phyloP scores from a whole-genome alignment of 139 green algal species.

The Ettlia oleoabundans region DNA sequence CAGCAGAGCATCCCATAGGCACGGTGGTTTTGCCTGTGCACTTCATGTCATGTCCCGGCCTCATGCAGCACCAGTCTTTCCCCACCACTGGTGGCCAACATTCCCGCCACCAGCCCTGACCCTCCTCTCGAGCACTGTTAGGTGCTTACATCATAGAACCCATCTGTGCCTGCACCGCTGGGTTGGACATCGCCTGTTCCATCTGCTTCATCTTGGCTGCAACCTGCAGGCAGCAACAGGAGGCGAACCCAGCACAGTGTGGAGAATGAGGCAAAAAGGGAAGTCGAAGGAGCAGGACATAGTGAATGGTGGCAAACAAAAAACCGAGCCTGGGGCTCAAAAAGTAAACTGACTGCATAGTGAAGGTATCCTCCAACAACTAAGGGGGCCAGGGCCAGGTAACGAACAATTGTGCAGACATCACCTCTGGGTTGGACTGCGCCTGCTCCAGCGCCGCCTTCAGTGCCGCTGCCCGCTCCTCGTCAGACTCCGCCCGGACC shows the following conservation, averaged over 20 bases:
- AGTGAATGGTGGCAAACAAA: too few species aligned
- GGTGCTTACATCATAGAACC: slow-evolving; percentile 36
- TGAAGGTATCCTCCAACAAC: too few species aligned
- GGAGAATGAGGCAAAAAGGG: background rate
- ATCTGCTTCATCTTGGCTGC: slow-evolving; percentile 62
- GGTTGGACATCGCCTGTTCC: slow-evolving; percentile 64
- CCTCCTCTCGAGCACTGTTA: too few species aligned
- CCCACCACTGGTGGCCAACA: background rate
- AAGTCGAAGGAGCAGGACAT: too few species aligned
- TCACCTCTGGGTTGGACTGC: slow-evolving; percentile 43
- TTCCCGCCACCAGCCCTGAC: background rate
- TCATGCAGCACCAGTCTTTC: too few species aligned
- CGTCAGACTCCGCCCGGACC: slow-evolving; percentile 1
- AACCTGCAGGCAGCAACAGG: slow-evolving; percentile 24
- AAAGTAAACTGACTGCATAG: too few species aligned
- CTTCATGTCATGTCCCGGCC: too few species aligned
- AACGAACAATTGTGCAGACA: too few species aligned
- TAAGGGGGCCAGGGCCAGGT: too few species aligned
- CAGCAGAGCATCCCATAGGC: background rate
- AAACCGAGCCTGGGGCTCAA: too few species aligned
- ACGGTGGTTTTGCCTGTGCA: too few species aligned
- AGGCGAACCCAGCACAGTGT: background rate
- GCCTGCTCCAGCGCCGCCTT: slow-evolving; percentile 39
- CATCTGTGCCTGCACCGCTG: slow-evolving; percentile 38
- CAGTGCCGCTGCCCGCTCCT: slow-evolving; percentile 12